Evolutionary conservation across 1,139 yeast species (phyloP).

Genomic region (Taphrina confusa): DNA sequence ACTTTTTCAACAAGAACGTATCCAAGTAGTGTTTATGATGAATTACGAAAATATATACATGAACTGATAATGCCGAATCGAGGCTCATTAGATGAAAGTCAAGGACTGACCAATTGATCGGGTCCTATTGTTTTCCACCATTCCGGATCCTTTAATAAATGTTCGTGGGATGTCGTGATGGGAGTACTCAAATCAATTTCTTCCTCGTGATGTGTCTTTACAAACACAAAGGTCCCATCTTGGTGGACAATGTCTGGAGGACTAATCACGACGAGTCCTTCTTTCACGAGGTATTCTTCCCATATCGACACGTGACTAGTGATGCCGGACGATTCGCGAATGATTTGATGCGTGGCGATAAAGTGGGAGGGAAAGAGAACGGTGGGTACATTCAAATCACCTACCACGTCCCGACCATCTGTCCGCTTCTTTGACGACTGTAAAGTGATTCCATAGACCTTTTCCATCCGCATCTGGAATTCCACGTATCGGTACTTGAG

Average conservation of each 20-base stretch:
- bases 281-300: background rate
- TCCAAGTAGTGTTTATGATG: background rate
- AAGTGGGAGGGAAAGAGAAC: conserved; percentile 4
- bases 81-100: too few species aligned
- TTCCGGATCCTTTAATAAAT: background rate
- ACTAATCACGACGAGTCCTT: background rate
- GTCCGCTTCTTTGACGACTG: background rate
- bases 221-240: conserved; percentile 9
- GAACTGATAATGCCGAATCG: too few species aligned
- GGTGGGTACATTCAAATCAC: background rate
- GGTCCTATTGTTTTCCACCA: conserved; percentile 12
- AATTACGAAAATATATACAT: background rate
- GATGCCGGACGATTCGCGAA: background rate
- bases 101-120: background rate
- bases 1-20: conserved; percentile 37
- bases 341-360: background rate
- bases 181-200: background rate
- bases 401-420: background rate
- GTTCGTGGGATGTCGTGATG: background rate
- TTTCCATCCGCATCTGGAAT: background rate
- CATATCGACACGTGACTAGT: background rate
- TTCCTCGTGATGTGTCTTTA: background rate
- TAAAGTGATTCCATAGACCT: background rate
- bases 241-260: background rate
- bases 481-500: background rate